Conservation (phyloP, 441 rosid genomes). For the Heliophila coronopifolia region DNA sequence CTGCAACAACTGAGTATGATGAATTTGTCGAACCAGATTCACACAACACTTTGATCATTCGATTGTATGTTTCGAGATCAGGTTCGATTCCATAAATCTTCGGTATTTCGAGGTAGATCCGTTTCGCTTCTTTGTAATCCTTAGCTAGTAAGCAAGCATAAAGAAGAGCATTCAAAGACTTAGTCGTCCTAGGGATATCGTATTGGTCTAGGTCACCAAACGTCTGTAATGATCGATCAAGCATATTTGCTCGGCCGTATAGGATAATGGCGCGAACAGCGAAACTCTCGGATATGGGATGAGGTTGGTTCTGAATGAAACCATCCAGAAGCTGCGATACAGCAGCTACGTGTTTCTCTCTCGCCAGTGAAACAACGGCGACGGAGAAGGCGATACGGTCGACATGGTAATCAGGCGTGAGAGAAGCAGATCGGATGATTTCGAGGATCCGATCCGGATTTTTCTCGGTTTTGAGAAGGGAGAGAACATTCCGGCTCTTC, state of each 20-base stretch:
- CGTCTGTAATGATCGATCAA: slow-evolving; percentile 49
- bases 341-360: slow-evolving; percentile 39
- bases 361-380: slow-evolving; percentile 53
- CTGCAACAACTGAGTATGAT: slow-evolving; percentile 49
- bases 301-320: slow-evolving; percentile 44
- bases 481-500: slow-evolving; percentile 53
- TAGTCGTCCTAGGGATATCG: slow-evolving; percentile 45
- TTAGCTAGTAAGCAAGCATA: slow-evolving; percentile 52
- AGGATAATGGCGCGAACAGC: slow-evolving; percentile 54
- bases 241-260: slow-evolving; percentile 78
- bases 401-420: slow-evolving; percentile 48
- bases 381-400: slow-evolving; percentile 62
- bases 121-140: slow-evolving; percentile 45
- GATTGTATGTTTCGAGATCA: slow-evolving; percentile 53
- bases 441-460: slow-evolving; percentile 65
- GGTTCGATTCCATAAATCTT: slow-evolving; percentile 40
- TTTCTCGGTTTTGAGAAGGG: slow-evolving; percentile 55
- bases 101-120: slow-evolving; percentile 56
- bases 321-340: slow-evolving; percentile 53
- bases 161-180: slow-evolving; percentile 56
- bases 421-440: slow-evolving; percentile 59
- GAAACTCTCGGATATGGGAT: slow-evolving; percentile 51
- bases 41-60: slow-evolving; percentile 48
- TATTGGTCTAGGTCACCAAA: slow-evolving; percentile 43
- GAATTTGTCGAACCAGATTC: slow-evolving; percentile 57